Evolutionary conservation across 1,284 basidiomycete species (phyloP), one percentile per base, ranked within the genome.

Genomic region (Trichosporon asahii): DNA sequence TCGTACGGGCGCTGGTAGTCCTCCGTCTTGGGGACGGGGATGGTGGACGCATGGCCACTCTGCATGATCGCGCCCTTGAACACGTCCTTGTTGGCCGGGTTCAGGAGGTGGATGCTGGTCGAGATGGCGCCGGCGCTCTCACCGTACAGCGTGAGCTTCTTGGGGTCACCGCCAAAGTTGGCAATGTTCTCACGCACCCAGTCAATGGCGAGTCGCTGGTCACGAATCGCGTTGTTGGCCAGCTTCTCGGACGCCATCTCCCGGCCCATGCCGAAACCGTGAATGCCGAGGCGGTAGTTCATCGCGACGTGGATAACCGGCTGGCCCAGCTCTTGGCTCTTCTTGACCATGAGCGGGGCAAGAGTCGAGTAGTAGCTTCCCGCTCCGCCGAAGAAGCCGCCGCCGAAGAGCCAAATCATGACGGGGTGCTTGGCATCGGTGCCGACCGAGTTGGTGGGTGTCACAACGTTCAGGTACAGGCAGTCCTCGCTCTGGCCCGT

Each of bases 111-210:
- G 49, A 79, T 57, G 1, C 77, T 70, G 57, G 81, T 78, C 9
- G 76, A 73, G 66, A 83, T 82, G 12, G 80, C 81, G 8, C 84
- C 82, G 0, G 83, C 82, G 4, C 76, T 78, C 67, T 84, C 77
- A 12, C 84, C 84, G 71, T 78, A 79, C 21, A 83, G 74, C 1
- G 82, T 84, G 1, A 83, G 77, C 73, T 83, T 82, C 21, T 73
- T 70, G 15, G 77, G 75, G 70, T 86, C 82, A n/a, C 87, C 87
- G 5, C 86, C 86, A 70, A 86, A 87, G 1, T 76, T 76, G 40
- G 73, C 74, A 66, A 87, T 85, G 71, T 86, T 83, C 65, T 82
- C 60, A 44, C 85, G 82, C 0, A 87, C 82, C 86, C 86, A 88
- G 68, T 85, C 74, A 4, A 88, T 77, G 0, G 82, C 85, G 27